Percentiles rank a stretch among this genome's conserved stretches.
Evolutionary conservation across 2,329 filamentous ascomycete genomes (phyloP).

Genomic region (Fusarium foetens): DNA sequence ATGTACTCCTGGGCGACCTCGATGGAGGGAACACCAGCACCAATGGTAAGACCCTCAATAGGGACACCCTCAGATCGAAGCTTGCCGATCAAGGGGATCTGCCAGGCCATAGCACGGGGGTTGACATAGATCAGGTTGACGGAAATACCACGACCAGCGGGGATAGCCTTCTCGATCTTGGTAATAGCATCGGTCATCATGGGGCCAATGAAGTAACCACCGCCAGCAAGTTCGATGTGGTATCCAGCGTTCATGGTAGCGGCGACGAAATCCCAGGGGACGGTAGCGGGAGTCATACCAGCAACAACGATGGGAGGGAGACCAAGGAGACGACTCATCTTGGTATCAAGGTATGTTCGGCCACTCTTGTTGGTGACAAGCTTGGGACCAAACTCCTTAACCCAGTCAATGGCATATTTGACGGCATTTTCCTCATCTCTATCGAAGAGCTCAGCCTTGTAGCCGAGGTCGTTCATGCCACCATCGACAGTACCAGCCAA

Average conservation of each 20-base stretch:
- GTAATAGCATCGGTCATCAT: constrained; percentile 83
- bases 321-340: constrained; percentile 89
- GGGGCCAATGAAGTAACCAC: constrained; percentile 86
- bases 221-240: constrained; percentile 88
- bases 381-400: constrained; percentile 94
- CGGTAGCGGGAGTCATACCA: constrained; percentile 92
- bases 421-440: constrained; percentile 94
- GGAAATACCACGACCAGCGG: constrained; percentile 86
- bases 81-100: constrained; percentile 84
- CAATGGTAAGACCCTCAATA: constrained; percentile 91
- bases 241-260: constrained; percentile 96
- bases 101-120: constrained; percentile 89
- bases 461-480: constrained; percentile 89
- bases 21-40: constrained; percentile 91
- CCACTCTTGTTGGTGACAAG: constrained; percentile 90
- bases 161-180: constrained; percentile 87
- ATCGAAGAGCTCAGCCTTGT: constrained; percentile 98
- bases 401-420: constrained; percentile 96
- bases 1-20: constrained; percentile 96
- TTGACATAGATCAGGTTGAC: constrained; percentile 94
- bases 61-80: constrained; percentile 87
- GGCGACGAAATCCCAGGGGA: constrained; percentile 90
- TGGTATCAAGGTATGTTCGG: constrained; percentile 93
- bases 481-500: constrained; percentile 93
- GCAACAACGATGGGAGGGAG: constrained; percentile 89